Evolutionary conservation across 768 basidiomycete species (phyloP).

Genomic region (Leccinellum rugosiceps): DNA sequence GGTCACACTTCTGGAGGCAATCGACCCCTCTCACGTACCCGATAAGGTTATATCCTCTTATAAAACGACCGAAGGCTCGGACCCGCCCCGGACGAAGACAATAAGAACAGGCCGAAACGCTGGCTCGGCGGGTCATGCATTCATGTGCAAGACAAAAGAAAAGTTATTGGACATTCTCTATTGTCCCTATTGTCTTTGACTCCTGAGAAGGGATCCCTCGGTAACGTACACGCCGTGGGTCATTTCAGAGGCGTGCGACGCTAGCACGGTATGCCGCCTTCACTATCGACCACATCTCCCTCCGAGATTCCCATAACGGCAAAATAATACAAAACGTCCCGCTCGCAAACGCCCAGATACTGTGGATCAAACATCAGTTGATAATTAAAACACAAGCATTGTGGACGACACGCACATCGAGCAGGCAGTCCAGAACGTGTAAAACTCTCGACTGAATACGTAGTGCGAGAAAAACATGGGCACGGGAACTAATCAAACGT

Average conservation of each 20-base stretch:
- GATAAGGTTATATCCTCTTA: background rate
- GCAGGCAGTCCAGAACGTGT: slow-evolving; percentile 37
- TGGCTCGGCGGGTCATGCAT: background rate
- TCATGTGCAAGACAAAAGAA: slow-evolving; percentile 17
- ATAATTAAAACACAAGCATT: background rate
- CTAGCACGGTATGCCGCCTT: slow-evolving; percentile 9
- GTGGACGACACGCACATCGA: slow-evolving; percentile 31
- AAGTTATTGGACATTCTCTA: slow-evolving; percentile 14
- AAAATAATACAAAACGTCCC: slow-evolving; percentile 38
- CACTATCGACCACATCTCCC: slow-evolving; percentile 30
- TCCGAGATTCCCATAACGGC: slow-evolving; percentile 36
- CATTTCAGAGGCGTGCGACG: background rate
- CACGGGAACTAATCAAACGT: slow-evolving; percentile 30
- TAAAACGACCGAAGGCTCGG: background rate
- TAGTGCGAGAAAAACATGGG: slow-evolving; percentile 41
- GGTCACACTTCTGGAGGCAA: background rate
- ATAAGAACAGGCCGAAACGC: slow-evolving; percentile 22
- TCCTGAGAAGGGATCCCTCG: slow-evolving; percentile 3
- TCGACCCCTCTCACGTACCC: slow-evolving; percentile 5
- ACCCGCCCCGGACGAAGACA: slow-evolving; percentile 16
- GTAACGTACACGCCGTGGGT: background rate
- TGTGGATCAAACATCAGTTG: slow-evolving; percentile 9
- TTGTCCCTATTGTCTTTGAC: slow-evolving; percentile 26
- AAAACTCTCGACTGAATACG: slow-evolving; percentile 35
- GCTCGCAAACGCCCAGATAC: slow-evolving; percentile 36